A percentile compares a stretch with the other conserved stretches of the same genome.
These are phyloP conservation scores for Urtica urens DNA, from an alignment of 306 rosid genomes.

Conservation along the genomic window DNA sequence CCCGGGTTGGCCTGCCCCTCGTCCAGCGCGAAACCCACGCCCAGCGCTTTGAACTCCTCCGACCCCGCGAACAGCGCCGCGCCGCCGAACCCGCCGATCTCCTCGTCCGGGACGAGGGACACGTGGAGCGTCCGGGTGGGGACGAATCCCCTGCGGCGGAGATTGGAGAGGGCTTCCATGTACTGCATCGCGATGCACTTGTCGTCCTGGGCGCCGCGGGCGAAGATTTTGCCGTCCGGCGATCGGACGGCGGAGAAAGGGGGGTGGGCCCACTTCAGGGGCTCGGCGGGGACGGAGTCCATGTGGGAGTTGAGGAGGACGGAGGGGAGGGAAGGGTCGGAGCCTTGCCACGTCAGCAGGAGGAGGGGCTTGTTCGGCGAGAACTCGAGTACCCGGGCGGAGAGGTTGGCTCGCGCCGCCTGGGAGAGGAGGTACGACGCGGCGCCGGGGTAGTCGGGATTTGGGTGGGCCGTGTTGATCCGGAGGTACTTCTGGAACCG, in stretches of 20 bases:
- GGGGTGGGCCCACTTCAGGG: slow-evolving; percentile 69
- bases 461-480: slow-evolving; percentile 77
- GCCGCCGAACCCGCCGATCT: slow-evolving; percentile 60
- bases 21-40: slow-evolving; percentile 61
- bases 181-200: slow-evolving; percentile 75
- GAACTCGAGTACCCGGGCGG: slow-evolving; percentile 37
- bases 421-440: slow-evolving; percentile 57
- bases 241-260: slow-evolving; percentile 64
- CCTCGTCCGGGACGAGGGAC: slow-evolving; percentile 82
- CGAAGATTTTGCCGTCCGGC: slow-evolving; percentile 50
- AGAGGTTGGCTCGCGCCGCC: slow-evolving; percentile 32
- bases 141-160: slow-evolving; percentile 13
- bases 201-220: slow-evolving; percentile 92
- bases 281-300: slow-evolving; percentile 90
- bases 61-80: slow-evolving; percentile 43
- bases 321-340: slow-evolving; percentile 59
- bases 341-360: slow-evolving; percentile 74
- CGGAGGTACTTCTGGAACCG: slow-evolving; percentile 76
- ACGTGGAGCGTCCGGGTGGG: slow-evolving; percentile 64
- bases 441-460: slow-evolving; percentile 62
- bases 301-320: slow-evolving; percentile 83
- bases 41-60: slow-evolving; percentile 35
- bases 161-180: slow-evolving; percentile 74
- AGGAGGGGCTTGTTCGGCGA: slow-evolving; percentile 51
- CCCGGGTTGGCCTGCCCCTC: slow-evolving; percentile 78